These are phyloP conservation scores for Hippophae gyantsensis DNA, from an alignment of 306 rosid genomes.

Conservation along the genomic window DNA sequence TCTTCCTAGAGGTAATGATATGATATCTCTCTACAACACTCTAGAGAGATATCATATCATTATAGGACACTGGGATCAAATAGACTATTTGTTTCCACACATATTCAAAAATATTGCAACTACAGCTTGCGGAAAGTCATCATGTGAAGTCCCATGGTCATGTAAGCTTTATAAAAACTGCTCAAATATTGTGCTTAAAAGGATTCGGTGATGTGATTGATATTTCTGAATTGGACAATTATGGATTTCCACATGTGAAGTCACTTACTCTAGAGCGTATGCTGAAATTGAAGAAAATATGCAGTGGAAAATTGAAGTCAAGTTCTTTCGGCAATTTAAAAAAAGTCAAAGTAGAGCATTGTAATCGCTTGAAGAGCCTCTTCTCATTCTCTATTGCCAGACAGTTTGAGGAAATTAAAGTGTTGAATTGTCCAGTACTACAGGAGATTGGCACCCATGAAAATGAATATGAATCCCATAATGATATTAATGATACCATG, in stretches of 20 bases:
- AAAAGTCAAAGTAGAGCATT: not conserved
- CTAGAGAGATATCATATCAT: constrained; percentile 21
- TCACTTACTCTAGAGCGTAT: not conserved
- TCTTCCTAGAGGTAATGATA: constrained; percentile 9
- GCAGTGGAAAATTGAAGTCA: not conserved
- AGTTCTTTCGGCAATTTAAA: not conserved
- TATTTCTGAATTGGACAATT: not conserved
- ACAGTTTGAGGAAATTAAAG: not conserved
- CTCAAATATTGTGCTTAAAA: not conserved
- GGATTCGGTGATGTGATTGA: not conserved
- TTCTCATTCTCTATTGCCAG: not conserved
- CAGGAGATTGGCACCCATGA: not conserved
- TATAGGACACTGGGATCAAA: constrained; percentile 16
- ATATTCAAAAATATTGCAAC: constrained; percentile 18
- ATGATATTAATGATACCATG: no score
- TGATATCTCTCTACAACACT: not conserved
- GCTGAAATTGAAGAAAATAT: not conserved
- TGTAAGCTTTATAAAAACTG: constrained; percentile 8
- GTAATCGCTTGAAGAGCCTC: not conserved
- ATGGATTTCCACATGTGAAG: constrained; percentile 1
- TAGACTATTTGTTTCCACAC: no score
- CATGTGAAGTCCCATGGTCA: constrained; percentile 21
- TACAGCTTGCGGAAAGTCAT: constrained; percentile 11
- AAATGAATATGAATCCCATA: not conserved
- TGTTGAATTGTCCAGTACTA: not conserved